A percentile compares a stretch with the other conserved stretches of the same genome.
Evolutionary conservation across 2,329 filamentous ascomycete genomes (phyloP).

Genomic region (Ceratocystis huliohia): DNA sequence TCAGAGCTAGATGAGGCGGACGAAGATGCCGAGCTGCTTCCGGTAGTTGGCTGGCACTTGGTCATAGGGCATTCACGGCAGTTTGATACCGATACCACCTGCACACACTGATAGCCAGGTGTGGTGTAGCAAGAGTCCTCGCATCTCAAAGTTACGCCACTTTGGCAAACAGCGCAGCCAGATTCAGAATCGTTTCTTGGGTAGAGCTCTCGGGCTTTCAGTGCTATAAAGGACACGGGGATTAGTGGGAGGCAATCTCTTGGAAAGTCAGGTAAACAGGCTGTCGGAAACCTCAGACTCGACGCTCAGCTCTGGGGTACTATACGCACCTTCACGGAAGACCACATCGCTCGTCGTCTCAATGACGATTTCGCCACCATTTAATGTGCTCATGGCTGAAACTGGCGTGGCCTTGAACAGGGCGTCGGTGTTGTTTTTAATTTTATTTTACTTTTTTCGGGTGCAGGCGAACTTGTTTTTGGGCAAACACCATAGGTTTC

Average conservation of each 20-base stretch:
- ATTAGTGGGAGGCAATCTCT: neutral
- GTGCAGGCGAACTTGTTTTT: no score
- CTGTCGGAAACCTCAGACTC: no score
- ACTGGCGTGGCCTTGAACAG: neutral
- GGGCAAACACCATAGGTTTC: no score
- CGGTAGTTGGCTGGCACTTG: constrained; percentile 19
- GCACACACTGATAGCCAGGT: constrained; percentile 21
- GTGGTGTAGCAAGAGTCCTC: constrained; percentile 21
- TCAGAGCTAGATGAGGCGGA: constrained; percentile 15
- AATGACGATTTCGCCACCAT: constrained; percentile 20
- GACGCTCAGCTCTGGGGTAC: neutral
- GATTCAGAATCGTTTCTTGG: constrained; percentile 20
- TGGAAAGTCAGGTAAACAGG: neutral
- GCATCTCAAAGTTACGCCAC: constrained; percentile 21
- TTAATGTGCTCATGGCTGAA: neutral
- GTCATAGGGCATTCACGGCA: constrained; percentile 22
- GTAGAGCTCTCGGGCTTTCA: constrained; percentile 21
- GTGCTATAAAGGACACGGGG: constrained; percentile 11
- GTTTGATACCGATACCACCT: constrained; percentile 22
- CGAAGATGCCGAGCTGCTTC: constrained; percentile 6
- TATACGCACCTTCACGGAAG: constrained; percentile 20
- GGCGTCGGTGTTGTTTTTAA: no score
- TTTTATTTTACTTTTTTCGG: no score
- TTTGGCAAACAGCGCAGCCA: constrained; percentile 21
- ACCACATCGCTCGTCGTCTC: constrained; percentile 21